phyloP scores from a whole-genome alignment of 257 asterid species.

The Solanum chaucha region DNA sequence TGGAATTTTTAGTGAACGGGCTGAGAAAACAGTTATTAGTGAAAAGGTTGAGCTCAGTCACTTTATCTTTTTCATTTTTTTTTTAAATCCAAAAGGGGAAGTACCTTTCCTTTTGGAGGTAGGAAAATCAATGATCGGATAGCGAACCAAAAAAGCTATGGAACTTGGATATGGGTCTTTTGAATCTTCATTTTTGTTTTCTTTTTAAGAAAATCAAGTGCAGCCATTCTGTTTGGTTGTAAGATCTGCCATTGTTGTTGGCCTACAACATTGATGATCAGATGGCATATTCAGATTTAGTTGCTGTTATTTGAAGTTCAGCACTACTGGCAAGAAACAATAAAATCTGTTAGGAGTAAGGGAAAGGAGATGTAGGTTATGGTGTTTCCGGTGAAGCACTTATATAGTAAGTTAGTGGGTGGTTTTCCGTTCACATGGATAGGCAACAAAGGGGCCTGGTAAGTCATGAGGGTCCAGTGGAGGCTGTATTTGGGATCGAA shows the following conservation, averaged over 20 bases:
- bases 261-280: neutral
- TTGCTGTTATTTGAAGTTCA: neutral
- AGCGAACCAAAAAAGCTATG: neutral
- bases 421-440: neutral
- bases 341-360: neutral
- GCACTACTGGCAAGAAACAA: neutral
- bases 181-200: neutral
- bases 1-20: neutral
- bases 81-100: neutral
- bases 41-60: neutral
- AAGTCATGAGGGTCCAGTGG: neutral
- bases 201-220: neutral
- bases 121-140: neutral
- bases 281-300: neutral
- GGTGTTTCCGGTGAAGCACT: neutral
- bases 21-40: neutral
- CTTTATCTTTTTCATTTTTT: neutral
- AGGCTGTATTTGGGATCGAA: neutral
- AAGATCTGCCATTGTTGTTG: neutral
- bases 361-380: neutral
- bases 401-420: neutral
- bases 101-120: neutral
- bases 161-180: neutral
- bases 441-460: neutral
- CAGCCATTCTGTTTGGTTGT: neutral